These are phyloP conservation scores for Candida michaelii DNA, from an alignment of 805 yeast genomes.

Conservation along the genomic window DNA sequence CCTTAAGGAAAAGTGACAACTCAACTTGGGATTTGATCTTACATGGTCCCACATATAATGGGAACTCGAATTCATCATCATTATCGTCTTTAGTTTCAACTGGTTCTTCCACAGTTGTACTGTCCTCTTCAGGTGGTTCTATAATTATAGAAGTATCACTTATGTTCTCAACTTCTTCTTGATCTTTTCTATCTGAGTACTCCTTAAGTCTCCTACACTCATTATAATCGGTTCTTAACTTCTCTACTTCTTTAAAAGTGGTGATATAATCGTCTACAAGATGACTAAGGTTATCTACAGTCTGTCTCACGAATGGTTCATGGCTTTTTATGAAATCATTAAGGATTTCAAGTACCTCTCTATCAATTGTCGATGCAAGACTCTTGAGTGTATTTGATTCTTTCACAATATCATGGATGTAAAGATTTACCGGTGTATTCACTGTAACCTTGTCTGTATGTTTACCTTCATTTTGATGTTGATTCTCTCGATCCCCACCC, in stretches of 20 bases:
- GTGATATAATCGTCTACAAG: constrained; percentile 26
- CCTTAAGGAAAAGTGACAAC: constrained; percentile 22
- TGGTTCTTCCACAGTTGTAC: neutral
- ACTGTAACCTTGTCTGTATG: constrained; percentile 7
- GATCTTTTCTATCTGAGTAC: constrained; percentile 19
- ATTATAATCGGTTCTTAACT: constrained; percentile 27
- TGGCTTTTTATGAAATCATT: constrained; percentile 34
- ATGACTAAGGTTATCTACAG: constrained; percentile 23
- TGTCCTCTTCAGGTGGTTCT: neutral
- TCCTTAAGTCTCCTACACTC: constrained; percentile 34
- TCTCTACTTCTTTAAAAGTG: constrained; percentile 26
- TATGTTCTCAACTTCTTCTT: constrained; percentile 1
- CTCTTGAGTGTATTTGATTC: constrained; percentile 25
- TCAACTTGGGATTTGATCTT: constrained; percentile 18
- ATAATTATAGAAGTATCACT: constrained; percentile 5
- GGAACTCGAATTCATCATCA: constrained; percentile 23
- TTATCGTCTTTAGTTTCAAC: constrained; percentile 1
- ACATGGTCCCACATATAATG: constrained; percentile 31
- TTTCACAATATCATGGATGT: constrained; percentile 19
- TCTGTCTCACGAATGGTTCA: constrained; percentile 32
- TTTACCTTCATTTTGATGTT: neutral
- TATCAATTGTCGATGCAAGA: constrained; percentile 35
- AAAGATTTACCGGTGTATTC: constrained; percentile 12
- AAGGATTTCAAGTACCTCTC: constrained; percentile 31
- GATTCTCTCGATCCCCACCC: too few relatives aligned